A percentile compares a stretch with the other conserved stretches of the same genome.
These are phyloP conservation scores for Acacia pycnantha DNA, from an alignment of 331 rosid genomes.

Conservation along the genomic window DNA sequence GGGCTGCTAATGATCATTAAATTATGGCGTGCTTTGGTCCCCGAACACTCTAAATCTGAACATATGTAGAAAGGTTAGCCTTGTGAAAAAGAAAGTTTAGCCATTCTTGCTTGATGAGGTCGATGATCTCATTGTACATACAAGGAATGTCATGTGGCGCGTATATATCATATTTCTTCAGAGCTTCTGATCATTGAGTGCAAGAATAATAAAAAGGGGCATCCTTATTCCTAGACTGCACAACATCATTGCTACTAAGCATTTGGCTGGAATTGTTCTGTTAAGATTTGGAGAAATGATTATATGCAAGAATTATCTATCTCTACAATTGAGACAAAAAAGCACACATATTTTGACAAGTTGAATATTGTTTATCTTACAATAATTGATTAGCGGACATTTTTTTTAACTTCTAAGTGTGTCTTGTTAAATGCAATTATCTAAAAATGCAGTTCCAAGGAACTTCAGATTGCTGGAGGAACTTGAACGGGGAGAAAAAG, in stretches of 20 bases:
- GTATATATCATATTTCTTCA: background rate
- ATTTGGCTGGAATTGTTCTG: background rate
- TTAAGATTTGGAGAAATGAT: background rate
- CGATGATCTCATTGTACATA: background rate
- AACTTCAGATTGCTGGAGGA: conserved; percentile 98
- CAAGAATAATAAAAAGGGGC: background rate
- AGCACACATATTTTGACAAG: background rate
- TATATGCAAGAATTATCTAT: background rate
- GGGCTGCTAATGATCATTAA: background rate
- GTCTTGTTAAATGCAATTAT: conserved; percentile 8
- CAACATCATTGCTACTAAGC: background rate
- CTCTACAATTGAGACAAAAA: background rate
- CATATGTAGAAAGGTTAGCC: background rate
- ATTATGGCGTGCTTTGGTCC: background rate
- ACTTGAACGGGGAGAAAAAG: conserved; percentile 92
- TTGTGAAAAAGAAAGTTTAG: background rate
- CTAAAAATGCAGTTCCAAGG: conserved; percentile 65
- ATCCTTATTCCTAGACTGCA: background rate
- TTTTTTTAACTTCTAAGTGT: background rate
- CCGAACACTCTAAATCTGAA: background rate
- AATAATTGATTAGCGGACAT: background rate
- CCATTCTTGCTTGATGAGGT: background rate
- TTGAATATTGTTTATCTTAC: background rate
- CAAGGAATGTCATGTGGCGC: background rate
- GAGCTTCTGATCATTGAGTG: background rate